Evolutionary conservation across 2,329 filamentous ascomycete genomes (phyloP).

Genomic region (Helotiales sp.): DNA sequence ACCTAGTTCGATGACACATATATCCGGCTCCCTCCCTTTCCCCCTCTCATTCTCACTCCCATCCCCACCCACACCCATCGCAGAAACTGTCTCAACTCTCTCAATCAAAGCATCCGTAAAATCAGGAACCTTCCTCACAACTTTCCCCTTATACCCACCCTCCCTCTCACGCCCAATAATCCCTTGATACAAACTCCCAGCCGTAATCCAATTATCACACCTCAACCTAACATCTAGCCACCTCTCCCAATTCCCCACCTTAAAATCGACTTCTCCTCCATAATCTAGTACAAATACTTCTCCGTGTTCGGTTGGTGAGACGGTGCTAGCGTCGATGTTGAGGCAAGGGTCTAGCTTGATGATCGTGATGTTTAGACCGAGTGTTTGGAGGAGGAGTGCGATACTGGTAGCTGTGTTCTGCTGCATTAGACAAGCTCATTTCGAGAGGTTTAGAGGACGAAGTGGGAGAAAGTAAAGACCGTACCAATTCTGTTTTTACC

Average conservation of each 20-base stretch:
- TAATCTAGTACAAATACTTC: slow-evolving; percentile 87
- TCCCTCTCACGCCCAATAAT: slow-evolving; percentile 65
- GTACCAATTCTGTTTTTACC: no score
- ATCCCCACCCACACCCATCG: slow-evolving; percentile 71
- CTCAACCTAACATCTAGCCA: slow-evolving; percentile 81
- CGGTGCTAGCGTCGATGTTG: slow-evolving; percentile 71
- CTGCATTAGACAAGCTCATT: neutral
- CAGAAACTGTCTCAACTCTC: slow-evolving; percentile 77
- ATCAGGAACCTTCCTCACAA: slow-evolving; percentile 88
- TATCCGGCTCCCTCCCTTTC: slow-evolving; percentile 86
- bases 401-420: slow-evolving; percentile 62
- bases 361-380: slow-evolving; percentile 69
- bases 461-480: no score
- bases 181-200: slow-evolving; percentile 89
- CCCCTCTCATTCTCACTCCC: slow-evolving; percentile 60
- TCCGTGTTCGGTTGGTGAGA: slow-evolving; percentile 69
- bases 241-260: slow-evolving; percentile 74
- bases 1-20: slow-evolving; percentile 79
- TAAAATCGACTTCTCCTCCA: slow-evolving; percentile 73
- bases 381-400: slow-evolving; percentile 74
- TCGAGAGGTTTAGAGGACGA: no score
- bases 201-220: slow-evolving; percentile 91
- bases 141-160: slow-evolving; percentile 77
- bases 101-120: slow-evolving; percentile 90
- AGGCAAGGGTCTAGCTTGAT: slow-evolving; percentile 74